A percentile compares a stretch with the other conserved stretches of the same genome.
Evolutionary conservation across 2,329 filamentous ascomycete genomes (phyloP).

Genomic region (Phaeosphaeriaceae sp.): DNA sequence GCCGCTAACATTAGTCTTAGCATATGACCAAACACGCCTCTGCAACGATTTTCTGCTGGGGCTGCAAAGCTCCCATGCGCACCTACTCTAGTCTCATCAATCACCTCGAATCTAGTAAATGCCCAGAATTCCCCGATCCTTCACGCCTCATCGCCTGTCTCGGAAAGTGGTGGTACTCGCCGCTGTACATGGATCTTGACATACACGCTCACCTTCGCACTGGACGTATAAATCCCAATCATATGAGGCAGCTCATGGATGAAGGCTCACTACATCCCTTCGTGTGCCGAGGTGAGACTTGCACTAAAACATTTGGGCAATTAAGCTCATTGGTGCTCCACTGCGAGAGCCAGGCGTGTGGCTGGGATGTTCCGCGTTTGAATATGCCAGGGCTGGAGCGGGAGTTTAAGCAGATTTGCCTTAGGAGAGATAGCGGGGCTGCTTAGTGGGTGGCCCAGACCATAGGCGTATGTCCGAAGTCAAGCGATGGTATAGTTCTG

Average conservation of each 20-base stretch:
- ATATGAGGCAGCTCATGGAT: slow-evolving; percentile 31
- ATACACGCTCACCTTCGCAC: slow-evolving; percentile 41
- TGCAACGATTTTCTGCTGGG: slow-evolving; percentile 32
- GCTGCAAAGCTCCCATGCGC: slow-evolving; percentile 28
- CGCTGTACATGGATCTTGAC: slow-evolving; percentile 44
- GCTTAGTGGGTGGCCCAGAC: not conserved
- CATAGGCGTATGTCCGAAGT: too few species aligned
- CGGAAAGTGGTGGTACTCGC: slow-evolving; percentile 43
- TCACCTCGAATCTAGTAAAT: slow-evolving; percentile 65
- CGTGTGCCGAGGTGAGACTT: slow-evolving; percentile 33
- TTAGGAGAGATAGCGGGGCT: slow-evolving; percentile 15
- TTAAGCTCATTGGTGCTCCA: slow-evolving; percentile 38
- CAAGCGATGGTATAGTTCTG: not conserved
- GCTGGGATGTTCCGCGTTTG: slow-evolving; percentile 33
- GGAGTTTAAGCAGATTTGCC: slow-evolving; percentile 22
- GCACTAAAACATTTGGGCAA: slow-evolving; percentile 31
- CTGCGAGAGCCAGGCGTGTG: slow-evolving; percentile 35
- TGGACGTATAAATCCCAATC: slow-evolving; percentile 24
- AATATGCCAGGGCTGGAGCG: slow-evolving; percentile 30
- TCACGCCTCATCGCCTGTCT: slow-evolving; percentile 27
- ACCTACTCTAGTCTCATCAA: slow-evolving; percentile 36
- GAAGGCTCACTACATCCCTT: slow-evolving; percentile 36
- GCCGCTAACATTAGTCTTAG: slow-evolving; percentile 5
- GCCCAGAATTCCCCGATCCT: slow-evolving; percentile 70
- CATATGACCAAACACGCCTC: slow-evolving; percentile 37